Conservation (phyloP, 441 rosid genomes). For the Pelargonium citronellum region DNA sequence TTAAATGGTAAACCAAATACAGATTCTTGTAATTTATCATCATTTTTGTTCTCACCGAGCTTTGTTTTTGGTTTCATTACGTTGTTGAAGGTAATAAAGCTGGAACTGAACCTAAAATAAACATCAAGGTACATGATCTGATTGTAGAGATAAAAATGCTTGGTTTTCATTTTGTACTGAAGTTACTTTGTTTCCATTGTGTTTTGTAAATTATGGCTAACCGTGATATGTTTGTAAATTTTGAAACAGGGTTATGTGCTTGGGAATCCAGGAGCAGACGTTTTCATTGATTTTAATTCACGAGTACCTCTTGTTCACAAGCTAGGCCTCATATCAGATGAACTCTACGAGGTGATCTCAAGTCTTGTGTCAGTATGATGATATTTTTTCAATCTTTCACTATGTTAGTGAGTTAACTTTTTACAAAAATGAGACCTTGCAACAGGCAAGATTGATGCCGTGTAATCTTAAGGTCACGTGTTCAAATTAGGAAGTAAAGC, state of each 20-base stretch:
- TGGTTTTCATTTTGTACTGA: too few relatives aligned
- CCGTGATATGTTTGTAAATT: neutral
- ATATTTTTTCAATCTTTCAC: too few relatives aligned
- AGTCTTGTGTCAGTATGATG: neutral
- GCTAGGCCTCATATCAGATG: slow-evolving; percentile 18
- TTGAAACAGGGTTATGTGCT: slow-evolving; percentile 19
- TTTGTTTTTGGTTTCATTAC: neutral
- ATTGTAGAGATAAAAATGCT: neutral
- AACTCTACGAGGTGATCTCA: slow-evolving; percentile 18
- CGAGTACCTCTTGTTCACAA: slow-evolving; percentile 18
- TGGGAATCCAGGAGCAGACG: slow-evolving; percentile 22
- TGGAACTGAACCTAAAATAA: slow-evolving; percentile 16
- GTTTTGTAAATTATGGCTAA: neutral
- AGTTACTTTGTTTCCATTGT: neutral
- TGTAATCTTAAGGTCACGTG: too few relatives aligned
- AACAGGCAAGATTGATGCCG: too few relatives aligned
- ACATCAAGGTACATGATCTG: slow-evolving; percentile 23
- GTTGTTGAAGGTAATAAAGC: slow-evolving; percentile 22
- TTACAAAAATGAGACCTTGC: too few relatives aligned
- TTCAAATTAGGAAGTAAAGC: too few relatives aligned
- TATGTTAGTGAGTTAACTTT: too few relatives aligned
- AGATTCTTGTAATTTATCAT: neutral
- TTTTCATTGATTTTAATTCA: slow-evolving; percentile 14
- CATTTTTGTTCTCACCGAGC: neutral
- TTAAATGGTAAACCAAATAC: slow-evolving; percentile 19